Percentiles rank a stretch among this genome's conserved stretches.
These are phyloP conservation scores for Phytophthora uliginosa DNA, from an alignment of 352 stramenopile genomes.

Conservation along the genomic window DNA sequence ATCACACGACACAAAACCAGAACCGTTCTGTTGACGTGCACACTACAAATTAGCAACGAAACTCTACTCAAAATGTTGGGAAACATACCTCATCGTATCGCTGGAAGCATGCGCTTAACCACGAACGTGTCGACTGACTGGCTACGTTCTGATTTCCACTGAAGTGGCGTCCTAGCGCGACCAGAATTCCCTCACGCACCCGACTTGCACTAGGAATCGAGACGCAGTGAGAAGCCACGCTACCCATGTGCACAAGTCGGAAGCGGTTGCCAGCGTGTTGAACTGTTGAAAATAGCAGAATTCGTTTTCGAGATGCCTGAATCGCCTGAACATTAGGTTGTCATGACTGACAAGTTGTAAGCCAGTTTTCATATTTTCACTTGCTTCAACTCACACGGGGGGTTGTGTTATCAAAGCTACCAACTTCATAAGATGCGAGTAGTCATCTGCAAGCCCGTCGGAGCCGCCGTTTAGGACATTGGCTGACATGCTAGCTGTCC, in stretches of 20 bases:
- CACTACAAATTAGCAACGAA: not conserved
- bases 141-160: constrained; percentile 2
- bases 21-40: constrained; percentile 6
- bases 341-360: not conserved
- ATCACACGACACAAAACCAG: constrained; percentile 34
- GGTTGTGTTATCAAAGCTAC: too few species aligned
- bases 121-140: constrained; percentile 22
- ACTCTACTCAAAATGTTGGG: not conserved
- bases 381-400: too few species aligned
- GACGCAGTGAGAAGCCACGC: constrained; percentile 37
- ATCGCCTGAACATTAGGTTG: not conserved
- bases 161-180: constrained; percentile 35
- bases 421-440: too few species aligned
- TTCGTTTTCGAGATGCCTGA: not conserved
- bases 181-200: constrained; percentile 47
- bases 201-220: constrained; percentile 36
- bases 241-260: constrained; percentile 31
- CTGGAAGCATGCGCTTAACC: constrained; percentile 31
- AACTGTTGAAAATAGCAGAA: constrained; percentile 19
- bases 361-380: too few species aligned
- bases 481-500: too few species aligned
- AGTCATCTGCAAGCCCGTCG: too few species aligned
- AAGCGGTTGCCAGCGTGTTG: not conserved
- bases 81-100: constrained; percentile 42
- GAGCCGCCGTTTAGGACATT: too few species aligned